These are phyloP conservation scores for Aspergillus pseudonomiae DNA, from an alignment of 2,329 filamentous ascomycete genomes.

Conservation along the genomic window DNA sequence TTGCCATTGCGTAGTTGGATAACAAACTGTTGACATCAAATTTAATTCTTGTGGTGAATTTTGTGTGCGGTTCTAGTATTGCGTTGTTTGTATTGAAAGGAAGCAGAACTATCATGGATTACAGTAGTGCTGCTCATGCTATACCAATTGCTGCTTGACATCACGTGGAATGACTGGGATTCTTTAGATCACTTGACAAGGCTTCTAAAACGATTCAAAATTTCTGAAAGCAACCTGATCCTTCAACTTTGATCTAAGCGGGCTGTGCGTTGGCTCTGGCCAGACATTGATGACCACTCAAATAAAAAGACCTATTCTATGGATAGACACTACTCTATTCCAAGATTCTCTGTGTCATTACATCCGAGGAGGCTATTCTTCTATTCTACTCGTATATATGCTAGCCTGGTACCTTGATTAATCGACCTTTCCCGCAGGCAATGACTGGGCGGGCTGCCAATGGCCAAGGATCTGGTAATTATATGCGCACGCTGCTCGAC, in stretches of 20 bases:
- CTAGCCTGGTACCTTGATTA: conserved; percentile 14
- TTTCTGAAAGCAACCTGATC: neutral
- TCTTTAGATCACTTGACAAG: neutral
- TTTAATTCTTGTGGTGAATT: neutral
- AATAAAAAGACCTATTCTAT: neutral
- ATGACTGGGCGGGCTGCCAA: conserved; percentile 18
- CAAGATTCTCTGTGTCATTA: conserved; percentile 7
- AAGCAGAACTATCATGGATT: neutral
- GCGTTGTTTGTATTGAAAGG: neutral
- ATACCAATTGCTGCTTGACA: neutral
- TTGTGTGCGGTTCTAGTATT: neutral
- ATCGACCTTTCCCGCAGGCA: conserved; percentile 14
- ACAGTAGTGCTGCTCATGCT: neutral
- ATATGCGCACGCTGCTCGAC: too few relatives aligned
- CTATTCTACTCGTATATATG: conserved; percentile 18
- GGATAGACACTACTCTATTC: neutral
- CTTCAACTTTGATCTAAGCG: neutral
- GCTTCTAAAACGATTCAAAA: neutral
- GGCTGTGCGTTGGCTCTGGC: neutral
- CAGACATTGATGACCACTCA: neutral
- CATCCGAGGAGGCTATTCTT: conserved; percentile 19
- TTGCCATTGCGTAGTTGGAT: neutral
- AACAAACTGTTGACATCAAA: neutral
- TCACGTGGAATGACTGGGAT: neutral
- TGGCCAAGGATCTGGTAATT: neutral